phyloP scores from a whole-genome alignment of 176 grass and related monocot genomes.

The Echinochloa phyllopogon region DNA sequence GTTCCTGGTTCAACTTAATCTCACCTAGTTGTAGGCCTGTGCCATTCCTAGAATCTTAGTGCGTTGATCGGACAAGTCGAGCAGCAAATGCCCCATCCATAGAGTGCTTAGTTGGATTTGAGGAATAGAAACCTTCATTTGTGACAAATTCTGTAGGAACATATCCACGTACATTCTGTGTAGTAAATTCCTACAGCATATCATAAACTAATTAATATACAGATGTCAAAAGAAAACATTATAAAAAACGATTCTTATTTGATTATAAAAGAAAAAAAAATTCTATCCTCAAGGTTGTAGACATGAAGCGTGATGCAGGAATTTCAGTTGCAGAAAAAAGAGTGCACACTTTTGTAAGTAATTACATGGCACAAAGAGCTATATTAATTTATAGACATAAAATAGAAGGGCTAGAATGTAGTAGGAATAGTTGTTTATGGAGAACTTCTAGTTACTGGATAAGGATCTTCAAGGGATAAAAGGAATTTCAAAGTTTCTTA shows the following conservation, averaged over 20 bases:
- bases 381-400: conserved; percentile 16
- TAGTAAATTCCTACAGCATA: conserved; percentile 66
- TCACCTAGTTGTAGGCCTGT: conserved; percentile 38
- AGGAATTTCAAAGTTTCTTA: conserved; percentile 8
- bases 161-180: conserved; percentile 59
- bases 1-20: conserved; percentile 24
- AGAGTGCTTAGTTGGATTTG: conserved; percentile 80
- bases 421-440: conserved; percentile 7
- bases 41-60: conserved; percentile 43
- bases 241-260: conserved; percentile 3
- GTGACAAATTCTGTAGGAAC: conserved; percentile 84
- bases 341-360: conserved; percentile 1
- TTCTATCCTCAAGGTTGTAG: background rate
- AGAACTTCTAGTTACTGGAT: conserved; percentile 15
- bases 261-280: background rate
- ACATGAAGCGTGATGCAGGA: conserved; percentile 14
- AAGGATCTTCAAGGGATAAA: conserved; percentile 17
- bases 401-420: conserved; percentile 27
- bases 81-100: conserved; percentile 95
- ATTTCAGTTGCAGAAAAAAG: conserved; percentile 21
- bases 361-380: conserved; percentile 15
- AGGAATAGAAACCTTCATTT: conserved; percentile 82
- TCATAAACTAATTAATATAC: conserved; percentile 29
- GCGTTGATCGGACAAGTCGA: conserved; percentile 59
- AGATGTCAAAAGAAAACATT: background rate